phyloP scores from a whole-genome alignment of 2,329 filamentous ascomycete genomes.

The Fusarium nygamai region DNA sequence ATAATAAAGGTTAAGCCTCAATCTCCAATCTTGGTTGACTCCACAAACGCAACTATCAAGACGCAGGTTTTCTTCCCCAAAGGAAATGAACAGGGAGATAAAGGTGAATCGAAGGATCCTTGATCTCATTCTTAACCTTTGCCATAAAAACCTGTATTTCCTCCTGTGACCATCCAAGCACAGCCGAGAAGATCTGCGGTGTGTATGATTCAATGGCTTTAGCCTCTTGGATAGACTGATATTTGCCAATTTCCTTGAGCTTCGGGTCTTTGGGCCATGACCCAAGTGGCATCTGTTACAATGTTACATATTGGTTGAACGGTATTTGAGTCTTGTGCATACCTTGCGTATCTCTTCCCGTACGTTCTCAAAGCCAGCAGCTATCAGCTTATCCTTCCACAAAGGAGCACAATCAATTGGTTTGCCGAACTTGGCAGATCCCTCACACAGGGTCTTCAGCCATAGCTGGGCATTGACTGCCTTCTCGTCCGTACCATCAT shows the following conservation, averaged over 20 bases:
- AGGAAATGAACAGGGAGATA: neutral
- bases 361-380: neutral
- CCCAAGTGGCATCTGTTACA: neutral
- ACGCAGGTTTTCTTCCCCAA: neutral
- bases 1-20: accelerated
- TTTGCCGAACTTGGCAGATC: neutral
- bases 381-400: neutral
- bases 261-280: neutral
- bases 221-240: neutral
- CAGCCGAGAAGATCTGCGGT: neutral
- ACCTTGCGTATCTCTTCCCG: neutral
- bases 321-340: accelerated
- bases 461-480: neutral
- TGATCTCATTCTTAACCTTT: neutral
- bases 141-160: neutral
- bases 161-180: neutral
- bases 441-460: neutral
- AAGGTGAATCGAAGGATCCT: neutral
- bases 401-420: neutral
- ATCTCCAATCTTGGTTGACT: neutral
- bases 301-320: accelerated
- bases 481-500: neutral
- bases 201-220: neutral
- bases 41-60: accelerated
- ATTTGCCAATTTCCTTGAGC: neutral